phyloP scores from a whole-genome alignment of 1,284 basidiomycete genomes.

The Ceratobasidium theobromae region DNA sequence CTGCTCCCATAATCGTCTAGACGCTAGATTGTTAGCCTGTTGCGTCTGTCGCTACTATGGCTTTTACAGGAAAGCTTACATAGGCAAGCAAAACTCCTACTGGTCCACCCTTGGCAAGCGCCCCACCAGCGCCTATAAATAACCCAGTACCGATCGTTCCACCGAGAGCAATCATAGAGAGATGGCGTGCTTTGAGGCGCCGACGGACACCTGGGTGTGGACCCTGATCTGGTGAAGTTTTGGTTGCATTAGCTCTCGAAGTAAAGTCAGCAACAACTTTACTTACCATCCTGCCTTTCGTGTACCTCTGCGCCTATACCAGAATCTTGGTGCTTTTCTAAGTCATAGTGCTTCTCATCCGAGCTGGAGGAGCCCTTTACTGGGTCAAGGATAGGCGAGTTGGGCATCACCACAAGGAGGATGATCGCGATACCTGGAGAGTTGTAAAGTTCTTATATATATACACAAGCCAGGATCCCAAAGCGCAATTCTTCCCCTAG shows the following conservation, averaged over 20 bases:
- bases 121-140: conserved; percentile 49
- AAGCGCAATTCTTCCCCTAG: too few species aligned
- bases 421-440: too few species aligned
- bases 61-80: conserved; percentile 39
- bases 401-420: too few species aligned
- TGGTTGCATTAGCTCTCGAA: neutral
- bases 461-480: too few species aligned
- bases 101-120: conserved; percentile 50
- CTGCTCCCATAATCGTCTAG: conserved; percentile 37
- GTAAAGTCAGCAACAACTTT: neutral
- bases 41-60: neutral
- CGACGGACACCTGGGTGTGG: neutral
- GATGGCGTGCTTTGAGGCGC: conserved; percentile 6
- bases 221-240: neutral
- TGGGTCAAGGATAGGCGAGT: neutral
- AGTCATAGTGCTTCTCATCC: neutral
- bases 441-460: too few species aligned
- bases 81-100: conserved; percentile 47
- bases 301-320: too few species aligned
- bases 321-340: neutral
- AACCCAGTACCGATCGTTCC: conserved; percentile 54
- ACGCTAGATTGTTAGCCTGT: neutral
- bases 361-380: neutral
- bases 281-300: too few species aligned
- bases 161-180: conserved; percentile 45